These are phyloP conservation scores for Penicillium sclerotigenum DNA, from an alignment of 2,329 filamentous ascomycete genomes.

Conservation along the genomic window DNA sequence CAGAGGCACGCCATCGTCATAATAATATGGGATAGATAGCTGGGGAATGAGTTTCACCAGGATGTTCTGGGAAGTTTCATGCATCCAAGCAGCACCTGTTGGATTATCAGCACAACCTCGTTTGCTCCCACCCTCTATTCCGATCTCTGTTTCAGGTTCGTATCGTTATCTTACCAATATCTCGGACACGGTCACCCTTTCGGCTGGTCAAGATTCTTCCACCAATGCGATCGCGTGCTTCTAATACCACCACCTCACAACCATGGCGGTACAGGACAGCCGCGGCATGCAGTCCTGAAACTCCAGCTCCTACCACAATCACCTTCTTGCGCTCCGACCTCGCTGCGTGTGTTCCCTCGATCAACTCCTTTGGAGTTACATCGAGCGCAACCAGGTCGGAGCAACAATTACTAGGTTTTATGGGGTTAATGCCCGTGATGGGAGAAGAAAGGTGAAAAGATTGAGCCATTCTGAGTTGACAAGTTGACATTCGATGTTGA, in stretches of 20 bases:
- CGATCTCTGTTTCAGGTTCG: background rate
- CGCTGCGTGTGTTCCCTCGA: conserved; percentile 21
- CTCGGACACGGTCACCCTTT: conserved; percentile 34
- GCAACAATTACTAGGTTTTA: conserved; percentile 28
- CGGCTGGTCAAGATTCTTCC: conserved; percentile 41
- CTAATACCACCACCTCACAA: conserved; percentile 35
- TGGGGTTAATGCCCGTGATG: conserved; percentile 13
- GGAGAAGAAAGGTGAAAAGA: conserved; percentile 23
- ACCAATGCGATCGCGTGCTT: conserved; percentile 37
- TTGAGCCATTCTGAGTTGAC: conserved; percentile 32
- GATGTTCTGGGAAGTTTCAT: conserved; percentile 47
- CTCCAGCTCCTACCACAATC: conserved; percentile 37
- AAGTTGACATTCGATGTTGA: conserved; percentile 27
- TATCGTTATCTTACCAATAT: conserved; percentile 36
- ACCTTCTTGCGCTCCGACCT: conserved; percentile 24
- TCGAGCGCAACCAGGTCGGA: conserved; percentile 22
- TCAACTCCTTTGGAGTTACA: conserved; percentile 18
- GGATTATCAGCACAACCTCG: background rate
- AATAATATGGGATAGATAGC: conserved; percentile 45
- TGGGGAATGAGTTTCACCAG: conserved; percentile 44
- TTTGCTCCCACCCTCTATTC: background rate
- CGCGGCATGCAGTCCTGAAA: conserved; percentile 37
- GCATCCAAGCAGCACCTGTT: conserved; percentile 46
- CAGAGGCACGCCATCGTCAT: conserved; percentile 44
- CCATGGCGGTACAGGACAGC: conserved; percentile 35